Conservation (phyloP, 768 basidiomycete species). For the Pleurotus ostreatus region DNA sequence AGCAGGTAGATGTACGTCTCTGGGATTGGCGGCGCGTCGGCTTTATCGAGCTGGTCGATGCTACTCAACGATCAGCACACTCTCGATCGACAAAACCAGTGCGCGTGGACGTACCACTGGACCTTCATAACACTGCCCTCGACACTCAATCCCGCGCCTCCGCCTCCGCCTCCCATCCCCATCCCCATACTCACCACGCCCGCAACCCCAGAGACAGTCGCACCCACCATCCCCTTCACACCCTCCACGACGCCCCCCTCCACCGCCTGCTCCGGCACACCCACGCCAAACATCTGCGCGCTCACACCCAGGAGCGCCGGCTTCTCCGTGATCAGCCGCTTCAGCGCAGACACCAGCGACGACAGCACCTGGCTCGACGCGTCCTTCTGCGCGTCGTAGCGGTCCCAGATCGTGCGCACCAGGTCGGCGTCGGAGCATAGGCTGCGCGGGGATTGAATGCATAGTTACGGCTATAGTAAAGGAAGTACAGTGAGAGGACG, state of each 20-base stretch:
- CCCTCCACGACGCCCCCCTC: constrained; percentile 53
- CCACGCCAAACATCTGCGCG: constrained; percentile 79
- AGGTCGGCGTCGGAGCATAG: constrained; percentile 79
- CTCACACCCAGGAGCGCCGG: constrained; percentile 79
- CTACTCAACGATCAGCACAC: constrained; percentile 34
- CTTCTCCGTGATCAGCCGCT: constrained; percentile 85
- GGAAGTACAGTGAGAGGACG: constrained; percentile 12
- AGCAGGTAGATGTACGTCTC: constrained; percentile 93
- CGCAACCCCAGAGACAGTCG: constrained; percentile 78
- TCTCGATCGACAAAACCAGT: neutral
- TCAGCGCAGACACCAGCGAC: constrained; percentile 77
- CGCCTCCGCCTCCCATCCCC: constrained; percentile 33
- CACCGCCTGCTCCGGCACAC: constrained; percentile 30
- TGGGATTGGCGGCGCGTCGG: constrained; percentile 89
- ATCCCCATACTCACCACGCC: constrained; percentile 58
- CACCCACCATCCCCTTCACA: constrained; percentile 82
- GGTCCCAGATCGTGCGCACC: constrained; percentile 74
- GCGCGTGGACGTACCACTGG: constrained; percentile 63
- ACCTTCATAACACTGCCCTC: constrained; percentile 81
- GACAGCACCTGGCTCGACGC: constrained; percentile 69
- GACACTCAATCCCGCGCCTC: constrained; percentile 61
- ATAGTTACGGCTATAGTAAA: neutral
- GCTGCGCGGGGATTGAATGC: constrained; percentile 24
- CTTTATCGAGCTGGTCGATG: constrained; percentile 98
- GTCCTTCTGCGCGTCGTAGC: constrained; percentile 58